Conservation (phyloP, 805 yeast species). For the Saccharomycopsis malanga region DNA sequence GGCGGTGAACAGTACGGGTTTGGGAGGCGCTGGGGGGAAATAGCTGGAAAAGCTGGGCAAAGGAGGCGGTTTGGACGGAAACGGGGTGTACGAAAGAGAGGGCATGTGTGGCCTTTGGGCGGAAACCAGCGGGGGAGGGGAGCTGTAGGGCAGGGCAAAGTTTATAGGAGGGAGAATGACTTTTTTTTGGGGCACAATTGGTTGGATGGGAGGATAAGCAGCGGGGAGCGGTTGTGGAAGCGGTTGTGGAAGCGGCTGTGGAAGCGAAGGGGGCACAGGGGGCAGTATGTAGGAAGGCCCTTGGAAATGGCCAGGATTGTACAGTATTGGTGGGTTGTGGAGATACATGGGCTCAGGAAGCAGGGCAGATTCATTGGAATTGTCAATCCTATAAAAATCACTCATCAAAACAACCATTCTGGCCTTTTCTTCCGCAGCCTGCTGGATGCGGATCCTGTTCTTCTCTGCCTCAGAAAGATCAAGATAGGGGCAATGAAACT, state of each 20-base stretch:
- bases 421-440: slow-evolving; percentile 7
- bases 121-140: background rate
- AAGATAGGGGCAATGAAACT: slow-evolving; percentile 6
- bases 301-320: background rate
- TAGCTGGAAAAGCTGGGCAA: background rate
- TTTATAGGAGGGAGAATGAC: no score
- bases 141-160: background rate
- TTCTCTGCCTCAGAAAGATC: slow-evolving; percentile 5
- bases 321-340: no score
- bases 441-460: slow-evolving; percentile 10
- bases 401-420: slow-evolving; percentile 3
- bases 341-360: background rate
- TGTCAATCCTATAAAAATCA: background rate
- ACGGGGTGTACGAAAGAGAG: background rate
- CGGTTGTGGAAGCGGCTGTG: background rate
- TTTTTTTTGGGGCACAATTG: no score
- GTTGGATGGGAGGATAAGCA: background rate
- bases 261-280: background rate
- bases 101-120: background rate
- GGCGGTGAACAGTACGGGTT: background rate
- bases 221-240: background rate
- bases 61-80: background rate
- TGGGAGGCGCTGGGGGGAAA: no score
- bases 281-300: background rate
- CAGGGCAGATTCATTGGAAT: no score